phyloP scores from a whole-genome alignment of 495 filamentous ascomycete genomes.

The Aspergillus nanangensis region DNA sequence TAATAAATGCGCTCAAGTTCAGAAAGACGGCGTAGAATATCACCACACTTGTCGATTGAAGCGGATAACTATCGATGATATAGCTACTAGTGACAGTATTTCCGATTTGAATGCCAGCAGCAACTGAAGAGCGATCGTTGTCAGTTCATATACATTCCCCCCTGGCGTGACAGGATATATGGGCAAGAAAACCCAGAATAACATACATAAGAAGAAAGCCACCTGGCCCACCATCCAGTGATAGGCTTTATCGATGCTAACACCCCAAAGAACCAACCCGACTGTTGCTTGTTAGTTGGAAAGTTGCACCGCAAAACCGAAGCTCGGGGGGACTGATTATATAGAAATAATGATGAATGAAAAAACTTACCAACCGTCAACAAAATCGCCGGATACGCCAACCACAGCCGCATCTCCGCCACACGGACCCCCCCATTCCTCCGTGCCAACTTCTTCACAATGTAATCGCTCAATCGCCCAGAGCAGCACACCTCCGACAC shows the following conservation, averaged over 20 bases:
- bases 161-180: no score
- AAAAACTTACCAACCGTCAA: conserved; percentile 44
- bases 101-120: conserved; percentile 57
- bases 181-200: background rate
- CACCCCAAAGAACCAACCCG: conserved; percentile 50
- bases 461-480: conserved; percentile 48
- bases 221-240: conserved; percentile 61
- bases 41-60: conserved; percentile 55
- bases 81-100: conserved; percentile 54
- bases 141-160: no score
- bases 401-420: conserved; percentile 58
- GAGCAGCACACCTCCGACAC: conserved; percentile 52
- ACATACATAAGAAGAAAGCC: conserved; percentile 49
- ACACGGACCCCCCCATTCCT: conserved; percentile 40
- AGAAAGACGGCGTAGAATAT: conserved; percentile 59
- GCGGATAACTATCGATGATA: conserved; percentile 54
- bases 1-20: conserved; percentile 49
- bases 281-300: no score
- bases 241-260: conserved; percentile 50
- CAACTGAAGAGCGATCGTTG: conserved; percentile 31
- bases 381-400: conserved; percentile 51
- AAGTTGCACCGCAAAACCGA: no score
- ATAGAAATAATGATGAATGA: background rate
- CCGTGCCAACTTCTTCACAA: conserved; percentile 44
- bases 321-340: no score